These are phyloP conservation scores for Pinus tabuliformis DNA, from an alignment of 75 land plant species.

Conservation along the genomic window DNA sequence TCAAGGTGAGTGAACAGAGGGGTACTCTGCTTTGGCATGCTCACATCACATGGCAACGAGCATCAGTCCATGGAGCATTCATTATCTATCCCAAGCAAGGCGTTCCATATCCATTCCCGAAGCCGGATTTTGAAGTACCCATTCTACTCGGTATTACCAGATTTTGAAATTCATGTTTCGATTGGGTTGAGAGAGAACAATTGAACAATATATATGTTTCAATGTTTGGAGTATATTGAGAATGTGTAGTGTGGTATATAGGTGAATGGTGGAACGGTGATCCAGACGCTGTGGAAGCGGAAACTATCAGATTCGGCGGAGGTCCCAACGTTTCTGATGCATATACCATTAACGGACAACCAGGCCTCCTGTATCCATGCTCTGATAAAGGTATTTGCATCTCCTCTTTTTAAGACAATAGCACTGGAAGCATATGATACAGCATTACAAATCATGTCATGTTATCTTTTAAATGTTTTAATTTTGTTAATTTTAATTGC, in stretches of 20 bases:
- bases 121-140: slow-evolving; percentile 12
- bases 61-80: slow-evolving; percentile 46
- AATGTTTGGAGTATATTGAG: neutral
- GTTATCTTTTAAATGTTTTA: too few relatives aligned
- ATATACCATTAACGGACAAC: slow-evolving; percentile 47
- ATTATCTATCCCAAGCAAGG: slow-evolving; percentile 35
- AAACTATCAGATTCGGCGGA: slow-evolving; percentile 39
- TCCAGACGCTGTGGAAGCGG: slow-evolving; percentile 32
- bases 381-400: slow-evolving; percentile 13
- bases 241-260: neutral
- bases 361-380: slow-evolving; percentile 43
- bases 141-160: slow-evolving; percentile 10
- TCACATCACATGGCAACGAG: slow-evolving; percentile 47
- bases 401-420: too few relatives aligned
- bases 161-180: too few relatives aligned
- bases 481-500: too few relatives aligned
- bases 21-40: slow-evolving; percentile 63
- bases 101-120: slow-evolving; percentile 10
- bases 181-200: too few relatives aligned
- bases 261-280: slow-evolving; percentile 69
- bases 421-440: too few relatives aligned
- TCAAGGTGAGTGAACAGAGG: slow-evolving; percentile 35
- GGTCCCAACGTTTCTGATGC: slow-evolving; percentile 58
- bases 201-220: too few relatives aligned
- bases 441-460: too few relatives aligned